Evolutionary conservation across 805 yeast species (phyloP).

Genomic region (Hanseniaspora meyeri): DNA sequence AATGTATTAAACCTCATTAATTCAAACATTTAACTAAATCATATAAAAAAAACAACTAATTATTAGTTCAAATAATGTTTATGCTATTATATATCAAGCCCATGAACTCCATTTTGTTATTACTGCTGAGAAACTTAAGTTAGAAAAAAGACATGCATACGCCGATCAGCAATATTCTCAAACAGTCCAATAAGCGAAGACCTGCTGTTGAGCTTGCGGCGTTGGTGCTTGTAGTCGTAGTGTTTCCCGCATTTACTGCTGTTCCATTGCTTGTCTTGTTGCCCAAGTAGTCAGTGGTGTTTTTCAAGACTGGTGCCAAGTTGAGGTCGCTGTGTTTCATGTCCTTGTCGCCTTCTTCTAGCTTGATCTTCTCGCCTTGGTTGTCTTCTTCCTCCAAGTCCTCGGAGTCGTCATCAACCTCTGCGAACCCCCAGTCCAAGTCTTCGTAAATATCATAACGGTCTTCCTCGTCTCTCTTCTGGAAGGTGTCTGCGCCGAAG

Average conservation of each 20-base stretch:
- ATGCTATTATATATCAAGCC: no score
- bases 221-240: not conserved
- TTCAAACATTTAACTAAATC: no score
- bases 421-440: slow-evolving; percentile 5
- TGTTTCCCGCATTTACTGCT: not conserved
- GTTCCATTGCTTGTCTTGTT: not conserved
- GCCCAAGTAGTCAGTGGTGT: not conserved
- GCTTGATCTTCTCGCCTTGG: not conserved
- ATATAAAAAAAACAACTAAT: no score
- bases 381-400: not conserved
- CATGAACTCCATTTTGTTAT: no score
- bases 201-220: not conserved
- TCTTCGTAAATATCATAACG: not conserved
- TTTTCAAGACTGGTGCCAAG: not conserved
- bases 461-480: not conserved
- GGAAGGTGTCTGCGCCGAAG: not conserved
- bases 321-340: not conserved
- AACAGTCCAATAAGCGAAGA: not conserved
- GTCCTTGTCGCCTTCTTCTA: not conserved
- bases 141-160: not conserved
- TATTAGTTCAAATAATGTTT: no score
- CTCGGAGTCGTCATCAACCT: not conserved
- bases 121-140: no score
- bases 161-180: not conserved
- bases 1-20: no score